A percentile compares a stretch with the other conserved stretches of the same genome.
phyloP scores from a whole-genome alignment of 208 protist species.

The Crithidia thermophila region DNA sequence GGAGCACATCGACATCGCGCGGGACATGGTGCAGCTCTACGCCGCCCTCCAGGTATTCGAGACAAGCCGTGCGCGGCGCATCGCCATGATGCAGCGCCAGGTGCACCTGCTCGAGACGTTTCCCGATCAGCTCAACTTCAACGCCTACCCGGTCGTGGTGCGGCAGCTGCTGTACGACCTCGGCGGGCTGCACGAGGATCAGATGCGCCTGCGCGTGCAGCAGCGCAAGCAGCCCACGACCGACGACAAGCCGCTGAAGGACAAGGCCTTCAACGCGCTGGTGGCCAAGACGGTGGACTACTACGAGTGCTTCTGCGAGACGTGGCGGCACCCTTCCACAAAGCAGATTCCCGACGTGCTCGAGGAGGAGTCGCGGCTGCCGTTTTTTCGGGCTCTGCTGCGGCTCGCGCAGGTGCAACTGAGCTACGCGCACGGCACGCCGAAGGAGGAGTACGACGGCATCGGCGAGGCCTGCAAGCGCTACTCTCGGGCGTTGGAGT shows the following conservation, averaged over 20 bases:
- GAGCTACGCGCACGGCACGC: conserved; percentile 38
- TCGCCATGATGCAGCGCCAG: conserved; percentile 82
- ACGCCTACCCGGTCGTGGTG: conserved; percentile 82
- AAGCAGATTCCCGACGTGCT: conserved; percentile 52
- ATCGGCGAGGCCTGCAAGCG: conserved; percentile 48
- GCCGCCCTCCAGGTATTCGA: conserved; percentile 69
- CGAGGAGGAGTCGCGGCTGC: conserved; percentile 69
- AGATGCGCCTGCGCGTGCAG: conserved; percentile 63
- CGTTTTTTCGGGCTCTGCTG: conserved; percentile 86
- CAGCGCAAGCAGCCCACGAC: conserved; percentile 48
- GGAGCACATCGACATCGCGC: conserved; percentile 78
- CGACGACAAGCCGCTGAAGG: conserved; percentile 66
- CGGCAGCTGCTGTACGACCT: conserved; percentile 88
- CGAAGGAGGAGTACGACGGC: conserved; percentile 84
- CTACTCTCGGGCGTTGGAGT: conserved; percentile 66
- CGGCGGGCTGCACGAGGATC: conserved; percentile 71
- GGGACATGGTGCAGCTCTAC: conserved; percentile 75
- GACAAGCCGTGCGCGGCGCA: conserved; percentile 48
- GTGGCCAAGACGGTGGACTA: conserved; percentile 51
- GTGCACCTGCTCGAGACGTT: conserved; percentile 66
- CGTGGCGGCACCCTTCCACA: conserved; percentile 67
- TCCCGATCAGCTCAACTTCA: conserved; percentile 84
- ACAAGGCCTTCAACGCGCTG: conserved; percentile 72
- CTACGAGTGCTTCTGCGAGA: conserved; percentile 81
- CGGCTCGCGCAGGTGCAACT: conserved; percentile 66